Evolutionary conservation across 345 rosid species (phyloP), one percentile per base, ranked within the genome.

Genomic region (Hibiscus mutabilis): DNA sequence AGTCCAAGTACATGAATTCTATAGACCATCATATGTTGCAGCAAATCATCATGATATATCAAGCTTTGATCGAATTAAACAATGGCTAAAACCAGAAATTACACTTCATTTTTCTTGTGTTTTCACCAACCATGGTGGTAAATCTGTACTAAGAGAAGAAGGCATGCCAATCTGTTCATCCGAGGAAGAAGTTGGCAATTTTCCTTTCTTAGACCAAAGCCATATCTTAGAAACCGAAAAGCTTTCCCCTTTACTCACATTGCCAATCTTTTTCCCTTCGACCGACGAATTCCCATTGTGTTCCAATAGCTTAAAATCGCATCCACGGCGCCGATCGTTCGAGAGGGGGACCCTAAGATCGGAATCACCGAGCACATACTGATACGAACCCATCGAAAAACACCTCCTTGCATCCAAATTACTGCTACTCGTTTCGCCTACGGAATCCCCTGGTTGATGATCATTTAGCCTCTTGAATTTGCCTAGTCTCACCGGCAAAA

Each of bases 331-430:
- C 44, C 63, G 68, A 57, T 77, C 84, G 71, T 74, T 81, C 21
- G 72, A 49, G 62, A 86, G 76, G 8, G 90, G 65, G 65, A 91
- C 92, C 56, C 80, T 79, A 60, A 91, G 89, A 52, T 88, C 89
- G 2, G 90, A 87, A 60, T 86, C 83, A 49, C 73, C 91, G 2
- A 91, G 90, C 75, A 91, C 84, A 72, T 91, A 91, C 71, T 91
- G 90, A 82, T 88, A 91, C 0, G 97, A 91, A 46, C 93, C 97
- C 97, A 91, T 91, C 6, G 97, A 91, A 80, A 78, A 88, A 69
- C 97, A 91, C 80, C 97, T 80, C 62, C 97, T 87, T 2, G 97
- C 93, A 68, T 91, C 97, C 47, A 91, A 81, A 66, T 76, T 86
- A 78, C 97, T 88, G 55, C 93, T 91, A 75, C 97, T 91, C 47